Conservation (phyloP, 2,329 filamentous ascomycete genomes). For the Colletotrichum salicis region DNA sequence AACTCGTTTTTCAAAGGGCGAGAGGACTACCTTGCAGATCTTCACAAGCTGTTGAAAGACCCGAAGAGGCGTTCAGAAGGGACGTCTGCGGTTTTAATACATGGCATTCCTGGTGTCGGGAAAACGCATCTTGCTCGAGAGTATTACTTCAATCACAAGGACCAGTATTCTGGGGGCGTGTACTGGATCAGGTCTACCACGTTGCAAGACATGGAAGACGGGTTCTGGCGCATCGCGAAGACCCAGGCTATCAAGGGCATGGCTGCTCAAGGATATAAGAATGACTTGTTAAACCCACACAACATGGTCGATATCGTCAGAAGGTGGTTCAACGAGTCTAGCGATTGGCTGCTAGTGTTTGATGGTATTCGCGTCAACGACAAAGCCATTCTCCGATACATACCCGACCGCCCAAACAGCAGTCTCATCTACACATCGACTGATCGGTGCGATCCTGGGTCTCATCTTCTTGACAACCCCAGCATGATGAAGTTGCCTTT, state of each 20-base stretch:
- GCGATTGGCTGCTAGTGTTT: constrained; percentile 75
- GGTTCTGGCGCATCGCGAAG: constrained; percentile 74
- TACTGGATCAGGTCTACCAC: constrained; percentile 77
- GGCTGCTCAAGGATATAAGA: constrained; percentile 46
- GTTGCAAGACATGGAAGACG: constrained; percentile 66
- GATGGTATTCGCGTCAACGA: constrained; percentile 73
- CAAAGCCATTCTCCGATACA: constrained; percentile 66
- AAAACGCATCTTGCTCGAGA: constrained; percentile 76
- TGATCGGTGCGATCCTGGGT: constrained; percentile 65
- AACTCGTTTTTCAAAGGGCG: constrained; percentile 73
- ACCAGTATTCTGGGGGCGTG: constrained; percentile 71
- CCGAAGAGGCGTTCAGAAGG: constrained; percentile 64
- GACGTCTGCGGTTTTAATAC: constrained; percentile 72
- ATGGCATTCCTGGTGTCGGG: constrained; percentile 72
- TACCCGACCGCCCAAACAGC: constrained; percentile 72
- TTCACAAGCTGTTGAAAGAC: constrained; percentile 70
- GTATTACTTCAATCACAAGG: constrained; percentile 70
- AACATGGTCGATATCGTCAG: constrained; percentile 67
- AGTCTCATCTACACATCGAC: constrained; percentile 77
- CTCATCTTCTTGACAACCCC: constrained; percentile 68
- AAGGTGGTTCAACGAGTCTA: constrained; percentile 68
- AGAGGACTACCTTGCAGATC: constrained; percentile 63
- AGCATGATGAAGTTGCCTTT: constrained; percentile 65
- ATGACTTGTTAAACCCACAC: constrained; percentile 50
- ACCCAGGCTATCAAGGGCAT: constrained; percentile 61